phyloP scores from a whole-genome alignment of 441 rosid species.

The Croton setiger region DNA sequence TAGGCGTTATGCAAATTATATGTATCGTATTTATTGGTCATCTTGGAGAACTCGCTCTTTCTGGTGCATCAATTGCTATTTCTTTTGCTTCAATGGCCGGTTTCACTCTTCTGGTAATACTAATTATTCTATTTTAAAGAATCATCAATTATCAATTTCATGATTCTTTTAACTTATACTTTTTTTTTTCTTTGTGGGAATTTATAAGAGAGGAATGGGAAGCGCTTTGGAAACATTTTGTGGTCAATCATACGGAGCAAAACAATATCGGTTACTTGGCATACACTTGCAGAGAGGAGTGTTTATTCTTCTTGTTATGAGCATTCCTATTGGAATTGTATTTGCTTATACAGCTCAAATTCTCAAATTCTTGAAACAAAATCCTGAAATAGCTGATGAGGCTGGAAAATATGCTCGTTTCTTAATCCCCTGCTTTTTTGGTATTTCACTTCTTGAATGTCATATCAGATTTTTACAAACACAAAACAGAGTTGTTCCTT shows the following conservation, averaged over 20 bases:
- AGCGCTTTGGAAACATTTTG: constrained; percentile 44
- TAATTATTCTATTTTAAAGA: neutral
- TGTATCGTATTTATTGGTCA: constrained; percentile 10
- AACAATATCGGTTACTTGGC: constrained; percentile 37
- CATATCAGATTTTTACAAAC: constrained; percentile 40
- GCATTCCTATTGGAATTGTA: constrained; percentile 23
- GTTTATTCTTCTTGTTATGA: constrained; percentile 33
- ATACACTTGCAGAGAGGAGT: constrained; percentile 42
- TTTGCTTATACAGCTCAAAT: neutral
- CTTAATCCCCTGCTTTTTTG: constrained; percentile 43
- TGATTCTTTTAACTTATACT: too few species aligned
- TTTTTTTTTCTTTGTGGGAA: too few species aligned
- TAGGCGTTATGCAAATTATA: neutral
- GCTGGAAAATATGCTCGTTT: constrained; percentile 22
- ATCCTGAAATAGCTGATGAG: constrained; percentile 30
- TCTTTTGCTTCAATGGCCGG: constrained; percentile 20
- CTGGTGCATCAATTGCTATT: constrained; percentile 15
- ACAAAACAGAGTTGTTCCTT: constrained; percentile 28
- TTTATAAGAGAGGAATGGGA: constrained; percentile 31
- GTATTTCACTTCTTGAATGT: constrained; percentile 34
- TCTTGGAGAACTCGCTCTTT: constrained; percentile 16
- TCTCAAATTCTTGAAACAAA: constrained; percentile 19
- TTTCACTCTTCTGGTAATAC: constrained; percentile 10
- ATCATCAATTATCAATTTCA: too few species aligned
- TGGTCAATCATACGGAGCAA: constrained; percentile 45